Evolutionary conservation across 306 rosid species (phyloP).

Genomic region (Fragaria ananassa): DNA sequence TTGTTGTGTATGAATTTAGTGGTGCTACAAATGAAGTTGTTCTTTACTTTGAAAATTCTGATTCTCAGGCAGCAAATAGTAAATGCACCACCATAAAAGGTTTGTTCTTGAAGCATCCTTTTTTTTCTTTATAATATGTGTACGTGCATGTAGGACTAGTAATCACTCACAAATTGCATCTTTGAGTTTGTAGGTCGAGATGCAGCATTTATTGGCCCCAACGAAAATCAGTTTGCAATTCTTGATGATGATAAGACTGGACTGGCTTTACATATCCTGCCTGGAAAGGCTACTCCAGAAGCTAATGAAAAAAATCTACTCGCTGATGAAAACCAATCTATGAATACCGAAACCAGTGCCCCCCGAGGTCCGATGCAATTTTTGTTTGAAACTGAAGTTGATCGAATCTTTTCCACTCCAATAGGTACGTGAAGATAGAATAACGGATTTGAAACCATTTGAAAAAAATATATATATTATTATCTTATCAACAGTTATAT

Average conservation of each 20-base stretch:
- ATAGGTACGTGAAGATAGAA: conserved; percentile 54
- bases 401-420: conserved; percentile 93
- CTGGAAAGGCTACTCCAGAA: conserved; percentile 69
- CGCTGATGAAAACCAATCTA: conserved; percentile 57
- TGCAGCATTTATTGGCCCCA: conserved; percentile 94
- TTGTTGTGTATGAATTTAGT: conserved; percentile 75
- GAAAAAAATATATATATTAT: neutral
- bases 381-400: conserved; percentile 87
- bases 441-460: conserved; percentile 13
- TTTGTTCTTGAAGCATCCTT: conserved; percentile 25
- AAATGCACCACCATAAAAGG: conserved; percentile 84
- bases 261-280: conserved; percentile 63
- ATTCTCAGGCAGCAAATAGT: conserved; percentile 50
- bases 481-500: conserved; percentile 13
- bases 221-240: conserved; percentile 86
- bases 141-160: conserved; percentile 19
- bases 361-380: conserved; percentile 68
- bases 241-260: conserved; percentile 96
- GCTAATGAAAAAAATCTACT: conserved; percentile 51
- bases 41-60: conserved; percentile 77
- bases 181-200: conserved; percentile 67
- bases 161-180: conserved; percentile 20
- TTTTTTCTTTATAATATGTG: conserved; percentile 1
- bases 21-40: conserved; percentile 78
- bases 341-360: conserved; percentile 41